These are phyloP conservation scores for Pholiota adiposa DNA, from an alignment of 1,284 basidiomycete species.

Conservation along the genomic window DNA sequence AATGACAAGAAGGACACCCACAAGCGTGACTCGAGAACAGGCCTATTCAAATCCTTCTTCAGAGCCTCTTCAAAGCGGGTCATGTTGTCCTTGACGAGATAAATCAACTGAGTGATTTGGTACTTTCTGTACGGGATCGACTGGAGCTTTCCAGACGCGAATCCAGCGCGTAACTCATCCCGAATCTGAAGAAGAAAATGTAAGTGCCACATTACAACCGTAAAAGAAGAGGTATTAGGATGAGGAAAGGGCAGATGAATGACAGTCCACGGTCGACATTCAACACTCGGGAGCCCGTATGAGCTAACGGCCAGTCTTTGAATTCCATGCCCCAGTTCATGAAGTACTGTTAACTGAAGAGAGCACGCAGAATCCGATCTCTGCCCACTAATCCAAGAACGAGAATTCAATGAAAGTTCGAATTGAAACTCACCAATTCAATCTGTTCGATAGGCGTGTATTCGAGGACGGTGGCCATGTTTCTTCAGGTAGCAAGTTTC, in stretches of 20 bases:
- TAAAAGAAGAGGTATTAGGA: no score
- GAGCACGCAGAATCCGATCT: no score
- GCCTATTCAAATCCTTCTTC: slow-evolving; percentile 60
- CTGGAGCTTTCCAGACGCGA: slow-evolving; percentile 61
- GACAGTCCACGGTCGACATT: neutral
- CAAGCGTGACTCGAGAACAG: slow-evolving; percentile 58
- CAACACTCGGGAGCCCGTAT: neutral
- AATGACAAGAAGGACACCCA: slow-evolving; percentile 40
- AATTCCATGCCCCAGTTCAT: no score
- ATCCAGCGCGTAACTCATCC: slow-evolving; percentile 51
- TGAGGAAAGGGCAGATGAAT: neutral
- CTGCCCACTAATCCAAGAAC: neutral
- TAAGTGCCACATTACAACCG: no score
- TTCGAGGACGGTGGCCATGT: slow-evolving; percentile 18
- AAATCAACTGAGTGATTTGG: slow-evolving; percentile 67
- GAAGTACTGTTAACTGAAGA: no score
- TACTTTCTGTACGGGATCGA: slow-evolving; percentile 65
- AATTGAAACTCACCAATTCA: slow-evolving; percentile 33
- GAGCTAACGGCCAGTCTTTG: no score
- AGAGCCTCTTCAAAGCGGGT: slow-evolving; percentile 59
- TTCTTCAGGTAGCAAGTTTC: neutral
- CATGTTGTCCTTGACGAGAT: slow-evolving; percentile 69
- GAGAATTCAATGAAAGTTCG: neutral
- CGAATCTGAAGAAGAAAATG: slow-evolving; percentile 53
- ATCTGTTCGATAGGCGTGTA: slow-evolving; percentile 49